Evolutionary conservation across 352 stramenopile genomes (phyloP).

Genomic region (Phytopythium sindhum): DNA sequence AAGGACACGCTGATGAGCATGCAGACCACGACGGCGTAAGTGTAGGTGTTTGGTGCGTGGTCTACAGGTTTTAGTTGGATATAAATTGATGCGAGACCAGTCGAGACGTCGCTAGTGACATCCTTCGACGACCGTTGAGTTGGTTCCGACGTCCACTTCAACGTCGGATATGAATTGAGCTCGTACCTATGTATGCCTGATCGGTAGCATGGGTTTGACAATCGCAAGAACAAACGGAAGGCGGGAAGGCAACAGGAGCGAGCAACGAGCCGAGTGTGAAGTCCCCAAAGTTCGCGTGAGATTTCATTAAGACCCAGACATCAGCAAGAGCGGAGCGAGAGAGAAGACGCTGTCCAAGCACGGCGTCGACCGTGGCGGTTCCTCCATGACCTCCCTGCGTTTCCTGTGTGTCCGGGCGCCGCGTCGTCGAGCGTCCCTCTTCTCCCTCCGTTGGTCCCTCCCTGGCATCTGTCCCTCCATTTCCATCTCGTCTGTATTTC

Average conservation of each 20-base stretch:
- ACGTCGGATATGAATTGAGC: no score
- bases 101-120: neutral
- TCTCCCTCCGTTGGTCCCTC: neutral
- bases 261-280: conserved; percentile 20
- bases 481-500: conserved; percentile 2
- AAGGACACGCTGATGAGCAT: conserved; percentile 55
- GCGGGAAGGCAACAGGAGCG: neutral
- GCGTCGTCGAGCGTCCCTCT: neutral
- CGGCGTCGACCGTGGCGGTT: neutral
- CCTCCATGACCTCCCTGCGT: neutral
- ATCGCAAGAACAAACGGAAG: no score
- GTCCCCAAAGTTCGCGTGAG: conserved; percentile 83
- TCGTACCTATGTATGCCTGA: no score
- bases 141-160: neutral
- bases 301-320: conserved; percentile 58
- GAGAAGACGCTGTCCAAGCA: neutral
- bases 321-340: neutral
- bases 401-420: neutral
- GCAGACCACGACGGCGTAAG: conserved; percentile 18
- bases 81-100: neutral
- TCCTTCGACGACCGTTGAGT: neutral
- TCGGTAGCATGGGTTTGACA: no score
- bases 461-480: conserved; percentile 1
- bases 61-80: neutral
- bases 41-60: neutral